Evolutionary conservation across 192 early-diverging fungal genomes (phyloP), one percentile per base, ranked within the genome.

Genomic region (Umbelopsis ramanniana): DNA sequence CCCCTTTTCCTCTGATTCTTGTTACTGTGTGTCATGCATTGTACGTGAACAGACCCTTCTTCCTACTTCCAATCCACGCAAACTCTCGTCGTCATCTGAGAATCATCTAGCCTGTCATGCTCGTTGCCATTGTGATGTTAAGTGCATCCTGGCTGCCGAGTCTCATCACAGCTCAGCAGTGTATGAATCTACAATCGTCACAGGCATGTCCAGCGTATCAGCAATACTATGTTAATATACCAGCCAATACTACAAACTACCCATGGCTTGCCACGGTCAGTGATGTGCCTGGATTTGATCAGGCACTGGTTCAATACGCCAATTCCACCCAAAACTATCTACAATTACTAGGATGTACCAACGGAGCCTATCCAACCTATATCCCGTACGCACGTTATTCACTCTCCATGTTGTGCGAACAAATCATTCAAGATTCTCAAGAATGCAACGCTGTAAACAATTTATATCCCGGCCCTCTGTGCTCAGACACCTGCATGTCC

Each of bases 371-470:
- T 46, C 68, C 33, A 4, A 63, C 53, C 5, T 70, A 50, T 29
- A 60, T 74, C 50, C 79, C 74, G 29, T 76, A 80, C 38, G 75
- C 74, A 55, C 74, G 79, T 15, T 80, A 76, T 43, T 69, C 74
- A 6, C n/a, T 76, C 26, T 55, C 79, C 26, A 47, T 48, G 55
- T 15, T 75, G 23, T 80, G 79, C 33, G 69, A 75, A 35, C 40
- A 35, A 38, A 22, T 80, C 37, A 71, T 80, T 24, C 79, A 80
- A 68, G 73, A 79, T 52, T 33, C 63, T 15, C 50, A 76, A n/a
- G 74, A 75, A 5, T 80, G 79, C 37, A 80, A 74, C 66, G 73
- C 70, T 35, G 7, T 71, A 45, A 24, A 74, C 35, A 38, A 71
- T 45, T 24, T 73, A 17, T 46, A 48, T 40, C 79, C 79, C 9